A percentile compares a stretch with the other conserved stretches of the same genome.
These are phyloP conservation scores for Penicillium sumatraense DNA, from an alignment of 2,329 filamentous ascomycete species.

Conservation along the genomic window DNA sequence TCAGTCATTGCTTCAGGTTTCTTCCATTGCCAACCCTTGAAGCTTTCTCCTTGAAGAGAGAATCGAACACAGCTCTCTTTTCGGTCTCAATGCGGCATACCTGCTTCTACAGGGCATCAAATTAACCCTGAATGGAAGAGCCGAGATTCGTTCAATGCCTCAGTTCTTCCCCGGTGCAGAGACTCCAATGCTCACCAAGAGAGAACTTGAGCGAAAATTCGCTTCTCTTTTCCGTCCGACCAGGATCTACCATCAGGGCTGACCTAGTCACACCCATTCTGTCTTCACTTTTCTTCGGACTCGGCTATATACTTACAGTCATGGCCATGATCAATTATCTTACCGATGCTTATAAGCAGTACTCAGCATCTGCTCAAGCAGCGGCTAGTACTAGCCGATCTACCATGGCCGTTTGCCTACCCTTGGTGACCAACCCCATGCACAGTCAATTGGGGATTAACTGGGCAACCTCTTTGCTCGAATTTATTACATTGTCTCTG, in stretches of 20 bases:
- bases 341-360: constrained; percentile 7
- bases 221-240: constrained; percentile 28
- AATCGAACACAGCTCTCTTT: too few relatives aligned
- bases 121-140: too few relatives aligned
- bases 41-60: too few relatives aligned
- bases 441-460: constrained; percentile 2
- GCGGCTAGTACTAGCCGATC: constrained; percentile 3
- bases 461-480: constrained; percentile 8
- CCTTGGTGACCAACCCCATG: constrained; percentile 1
- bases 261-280: constrained; percentile 53
- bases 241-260: constrained; percentile 15
- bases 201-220: constrained; percentile 33
- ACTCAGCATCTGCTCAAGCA: constrained; percentile 7
- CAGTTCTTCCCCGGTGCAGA: too few relatives aligned
- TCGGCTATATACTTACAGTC: background rate
- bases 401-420: constrained; percentile 5
- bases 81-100: too few relatives aligned
- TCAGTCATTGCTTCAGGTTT: too few relatives aligned
- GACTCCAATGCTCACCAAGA: too few relatives aligned
- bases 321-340: constrained; percentile 5
- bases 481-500: constrained; percentile 23
- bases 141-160: too few relatives aligned
- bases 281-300: constrained; percentile 56
- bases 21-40: too few relatives aligned
- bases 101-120: too few relatives aligned